Evolutionary conservation across 495 filamentous ascomycete species (phyloP), one percentile per base, ranked within the genome.

Genomic region (Xylaria castorea): DNA sequence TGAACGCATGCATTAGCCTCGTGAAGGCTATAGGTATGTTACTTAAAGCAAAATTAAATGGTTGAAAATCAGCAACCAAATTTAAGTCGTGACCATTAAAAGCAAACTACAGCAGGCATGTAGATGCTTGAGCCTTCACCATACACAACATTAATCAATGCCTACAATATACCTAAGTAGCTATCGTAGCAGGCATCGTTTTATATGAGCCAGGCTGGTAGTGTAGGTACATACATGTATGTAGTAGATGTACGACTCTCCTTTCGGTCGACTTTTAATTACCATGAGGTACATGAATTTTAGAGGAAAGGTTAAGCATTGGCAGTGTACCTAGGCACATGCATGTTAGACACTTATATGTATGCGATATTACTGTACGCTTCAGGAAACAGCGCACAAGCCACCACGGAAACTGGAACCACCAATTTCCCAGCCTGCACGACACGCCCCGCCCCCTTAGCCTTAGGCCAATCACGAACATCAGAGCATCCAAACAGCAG

Each of bases 381-480:
- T 42, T 36, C 18, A n/a, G 53, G 42, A 62, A 34, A 71, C 18
- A 9, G 25, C 48, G 63, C 62, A 72, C 61, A 72, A 50, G 51
- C 70, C 70, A 61, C 51, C 20, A 38, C 36, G 36, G 70, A 69
- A 77, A 79, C 72, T 71, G 76, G 77, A 50, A 68, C 55, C 66
- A 62, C 78, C 76, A 80, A 80, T 80, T 80, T 80, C 78, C 78
- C 78, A 78, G 78, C 74, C 76, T 78, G 78, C 78, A 69, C 71
- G 66, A 71, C 70, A 65, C 51, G 70, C 61, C 70, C 70, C 70
- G 46, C 70, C 60, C 70, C 70, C 70, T 72, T 66, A 60, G 40
- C 27, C 2, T 30, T 5, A 0, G 40, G 42, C 70, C 70, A 72
- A 72, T 72, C 63, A 51, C 11, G 3, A 25, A 8, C 27, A 14